Conservation (phyloP, 2,329 filamentous ascomycete genomes). For the Ilyonectria sp. region DNA sequence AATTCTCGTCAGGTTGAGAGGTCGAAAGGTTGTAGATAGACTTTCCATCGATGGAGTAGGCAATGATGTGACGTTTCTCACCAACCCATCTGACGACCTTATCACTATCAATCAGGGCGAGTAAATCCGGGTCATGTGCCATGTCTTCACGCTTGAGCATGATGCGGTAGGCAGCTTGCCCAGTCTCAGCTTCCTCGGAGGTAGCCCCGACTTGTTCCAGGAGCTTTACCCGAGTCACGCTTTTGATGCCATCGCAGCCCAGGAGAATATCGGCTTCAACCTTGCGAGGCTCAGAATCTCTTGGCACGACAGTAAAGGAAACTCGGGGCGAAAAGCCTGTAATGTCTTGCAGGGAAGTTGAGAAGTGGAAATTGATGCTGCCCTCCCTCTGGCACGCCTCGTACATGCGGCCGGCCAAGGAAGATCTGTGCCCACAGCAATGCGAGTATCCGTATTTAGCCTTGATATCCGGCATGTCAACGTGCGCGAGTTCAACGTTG, state of each 20-base stretch:
- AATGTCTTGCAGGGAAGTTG: conserved; percentile 47
- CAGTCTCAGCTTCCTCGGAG: conserved; percentile 62
- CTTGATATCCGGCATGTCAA: conserved; percentile 77
- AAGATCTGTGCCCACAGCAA: conserved; percentile 84
- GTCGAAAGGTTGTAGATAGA: conserved; percentile 78
- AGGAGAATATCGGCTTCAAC: conserved; percentile 64
- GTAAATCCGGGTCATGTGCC: conserved; percentile 75
- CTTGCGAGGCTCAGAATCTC: conserved; percentile 33
- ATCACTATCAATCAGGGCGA: conserved; percentile 70
- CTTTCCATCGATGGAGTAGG: conserved; percentile 75
- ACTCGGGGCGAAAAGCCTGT: conserved; percentile 42
- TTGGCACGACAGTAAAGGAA: conserved; percentile 39
- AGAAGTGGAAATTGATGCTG: conserved; percentile 78
- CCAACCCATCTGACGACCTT: conserved; percentile 76
- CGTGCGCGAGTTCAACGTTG: conserved; percentile 79
- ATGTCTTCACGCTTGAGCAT: conserved; percentile 71
- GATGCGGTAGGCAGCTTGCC: conserved; percentile 69
- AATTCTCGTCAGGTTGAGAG: conserved; percentile 72
- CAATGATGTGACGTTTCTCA: conserved; percentile 77
- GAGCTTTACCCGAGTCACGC: conserved; percentile 63
- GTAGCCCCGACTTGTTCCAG: conserved; percentile 66
- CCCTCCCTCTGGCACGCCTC: conserved; percentile 76
- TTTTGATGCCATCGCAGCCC: conserved; percentile 70
- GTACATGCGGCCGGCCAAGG: conserved; percentile 78
- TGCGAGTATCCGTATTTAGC: conserved; percentile 81